Evolutionary conservation across 352 stramenopile genomes (phyloP).

Genomic region (Globisporangium yorkense): DNA sequence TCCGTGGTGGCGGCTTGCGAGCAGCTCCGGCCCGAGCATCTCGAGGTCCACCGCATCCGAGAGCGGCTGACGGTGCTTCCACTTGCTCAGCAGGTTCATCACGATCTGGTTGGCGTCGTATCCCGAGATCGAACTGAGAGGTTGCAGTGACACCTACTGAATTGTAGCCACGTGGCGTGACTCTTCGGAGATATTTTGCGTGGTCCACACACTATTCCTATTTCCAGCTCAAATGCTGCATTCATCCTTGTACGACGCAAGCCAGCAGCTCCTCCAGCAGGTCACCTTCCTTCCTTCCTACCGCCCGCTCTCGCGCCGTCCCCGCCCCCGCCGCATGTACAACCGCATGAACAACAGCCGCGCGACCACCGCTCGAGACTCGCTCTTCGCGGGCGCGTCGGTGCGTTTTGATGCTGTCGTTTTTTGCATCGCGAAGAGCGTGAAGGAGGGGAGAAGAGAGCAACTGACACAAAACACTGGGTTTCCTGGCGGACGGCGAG

Average conservation of each 20-base stretch:
- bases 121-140: too few relatives aligned
- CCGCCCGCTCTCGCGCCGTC: too few relatives aligned
- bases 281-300: background rate
- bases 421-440: background rate
- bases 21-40: slow-evolving; percentile 13
- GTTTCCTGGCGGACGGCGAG: background rate
- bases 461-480: background rate
- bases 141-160: too few relatives aligned
- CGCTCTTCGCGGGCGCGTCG: slow-evolving; percentile 56
- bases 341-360: slow-evolving; percentile 68
- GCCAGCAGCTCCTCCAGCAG: background rate
- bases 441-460: background rate
- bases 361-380: slow-evolving; percentile 41
- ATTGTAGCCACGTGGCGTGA: too few relatives aligned
- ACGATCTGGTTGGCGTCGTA: background rate
- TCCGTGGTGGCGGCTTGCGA: slow-evolving; percentile 10
- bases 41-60: slow-evolving; percentile 13
- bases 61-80: slow-evolving; percentile 9
- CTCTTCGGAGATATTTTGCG: too few relatives aligned
- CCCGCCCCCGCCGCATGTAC: slow-evolving; percentile 47
- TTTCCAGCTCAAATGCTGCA: too few relatives aligned
- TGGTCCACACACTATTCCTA: too few relatives aligned
- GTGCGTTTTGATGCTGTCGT: slow-evolving; percentile 16
- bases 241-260: background rate
- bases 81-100: slow-evolving; percentile 11